Percentiles rank a stretch among this genome's conserved stretches.
Conservation (phyloP, 768 basidiomycete genomes). For the Russula earlei region DNA sequence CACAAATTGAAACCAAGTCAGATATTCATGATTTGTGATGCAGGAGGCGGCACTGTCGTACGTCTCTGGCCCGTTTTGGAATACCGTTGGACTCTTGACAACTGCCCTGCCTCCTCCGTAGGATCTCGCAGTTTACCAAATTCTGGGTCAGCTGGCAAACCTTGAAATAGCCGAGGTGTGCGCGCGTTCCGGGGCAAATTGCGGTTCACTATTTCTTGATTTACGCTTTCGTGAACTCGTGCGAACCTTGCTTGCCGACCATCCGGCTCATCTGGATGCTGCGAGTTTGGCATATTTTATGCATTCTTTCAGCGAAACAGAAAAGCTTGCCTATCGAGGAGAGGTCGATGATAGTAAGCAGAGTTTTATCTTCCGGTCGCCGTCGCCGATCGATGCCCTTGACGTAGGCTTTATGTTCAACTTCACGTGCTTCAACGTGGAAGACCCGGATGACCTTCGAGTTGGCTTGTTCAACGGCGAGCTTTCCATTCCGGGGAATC, state of each 20-base stretch:
- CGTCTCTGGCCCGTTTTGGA: conserved; percentile 1
- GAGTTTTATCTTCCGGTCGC: background rate
- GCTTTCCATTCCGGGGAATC: conserved; percentile 69
- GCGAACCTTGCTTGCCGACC: conserved; percentile 65
- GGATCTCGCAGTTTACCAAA: conserved; percentile 43
- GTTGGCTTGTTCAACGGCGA: conserved; percentile 80
- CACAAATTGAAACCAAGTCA: conserved; percentile 73
- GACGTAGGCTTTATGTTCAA: conserved; percentile 70
- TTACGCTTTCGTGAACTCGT: conserved; percentile 78
- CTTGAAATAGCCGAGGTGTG: conserved; percentile 92
- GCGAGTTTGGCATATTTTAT: conserved; percentile 81
- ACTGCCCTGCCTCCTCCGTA: conserved; percentile 21
- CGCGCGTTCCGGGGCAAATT: conserved; percentile 79
- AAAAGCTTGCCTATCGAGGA: conserved; percentile 72
- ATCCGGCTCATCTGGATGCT: conserved; percentile 75
- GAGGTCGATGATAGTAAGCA: conserved; percentile 62
- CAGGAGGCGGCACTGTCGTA: conserved; percentile 32
- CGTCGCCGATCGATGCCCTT: conserved; percentile 5
- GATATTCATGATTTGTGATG: conserved; percentile 88
- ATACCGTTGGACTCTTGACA: background rate
- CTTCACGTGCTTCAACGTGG: conserved; percentile 85
- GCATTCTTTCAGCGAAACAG: conserved; percentile 83
- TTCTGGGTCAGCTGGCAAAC: conserved; percentile 68
- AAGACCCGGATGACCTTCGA: conserved; percentile 69
- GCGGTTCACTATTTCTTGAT: conserved; percentile 82